A percentile compares a stretch with the other conserved stretches of the same genome.
Conservation (phyloP, 345 rosid genomes). For the Gossypium anomalum region DNA sequence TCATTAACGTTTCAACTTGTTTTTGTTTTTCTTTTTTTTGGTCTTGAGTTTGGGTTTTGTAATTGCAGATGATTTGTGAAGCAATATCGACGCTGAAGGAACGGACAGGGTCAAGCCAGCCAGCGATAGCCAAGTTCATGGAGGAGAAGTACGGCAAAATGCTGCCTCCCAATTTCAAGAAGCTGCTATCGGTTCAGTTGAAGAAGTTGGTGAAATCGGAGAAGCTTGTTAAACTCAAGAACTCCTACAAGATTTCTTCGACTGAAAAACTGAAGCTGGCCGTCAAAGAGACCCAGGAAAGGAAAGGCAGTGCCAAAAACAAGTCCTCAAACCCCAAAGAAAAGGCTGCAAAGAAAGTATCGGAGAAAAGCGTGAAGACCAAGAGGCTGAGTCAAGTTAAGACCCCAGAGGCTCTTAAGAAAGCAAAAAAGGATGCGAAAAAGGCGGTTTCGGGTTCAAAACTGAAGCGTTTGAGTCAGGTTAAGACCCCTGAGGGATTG, state of each 20-base stretch:
- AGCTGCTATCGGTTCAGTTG: constrained; percentile 10
- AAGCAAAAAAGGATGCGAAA: constrained; percentile 14
- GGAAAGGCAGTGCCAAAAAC: neutral
- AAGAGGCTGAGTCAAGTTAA: constrained; percentile 38
- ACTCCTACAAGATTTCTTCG: constrained; percentile 29
- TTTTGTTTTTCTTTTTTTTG: neutral
- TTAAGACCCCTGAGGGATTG: constrained; percentile 29
- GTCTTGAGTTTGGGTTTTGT: neutral
- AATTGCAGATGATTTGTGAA: constrained; percentile 13
- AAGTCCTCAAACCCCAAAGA: neutral
- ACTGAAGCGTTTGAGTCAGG: constrained; percentile 28
- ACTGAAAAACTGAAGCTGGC: constrained; percentile 20
- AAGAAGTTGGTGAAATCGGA: constrained; percentile 22
- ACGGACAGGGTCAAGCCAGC: constrained; percentile 12
- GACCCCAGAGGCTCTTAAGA: constrained; percentile 34
- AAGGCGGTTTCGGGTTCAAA: neutral
- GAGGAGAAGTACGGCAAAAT: constrained; percentile 11
- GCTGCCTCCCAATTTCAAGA: constrained; percentile 17
- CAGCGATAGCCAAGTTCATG: constrained; percentile 20
- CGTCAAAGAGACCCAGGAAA: constrained; percentile 9
- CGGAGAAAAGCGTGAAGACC: constrained; percentile 23
- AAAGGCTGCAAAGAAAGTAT: constrained; percentile 10
- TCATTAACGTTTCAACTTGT: neutral
- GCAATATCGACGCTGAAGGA: constrained; percentile 11
- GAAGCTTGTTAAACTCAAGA: constrained; percentile 26